These are phyloP conservation scores for Paxillus involutus DNA, from an alignment of 768 basidiomycete species.

Conservation along the genomic window DNA sequence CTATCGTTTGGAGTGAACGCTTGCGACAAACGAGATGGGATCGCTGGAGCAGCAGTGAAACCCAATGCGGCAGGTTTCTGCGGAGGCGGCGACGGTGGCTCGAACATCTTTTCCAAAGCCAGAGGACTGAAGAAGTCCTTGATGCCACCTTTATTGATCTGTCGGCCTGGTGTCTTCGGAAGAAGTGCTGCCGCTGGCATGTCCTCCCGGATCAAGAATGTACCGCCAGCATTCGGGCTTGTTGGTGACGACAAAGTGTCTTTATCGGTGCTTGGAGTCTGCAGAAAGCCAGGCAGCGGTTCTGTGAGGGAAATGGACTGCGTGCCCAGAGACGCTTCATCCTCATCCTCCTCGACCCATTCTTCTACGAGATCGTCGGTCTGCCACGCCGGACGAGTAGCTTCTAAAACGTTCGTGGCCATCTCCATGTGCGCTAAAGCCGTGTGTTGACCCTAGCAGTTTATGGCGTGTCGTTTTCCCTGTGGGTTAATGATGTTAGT, in stretches of 20 bases:
- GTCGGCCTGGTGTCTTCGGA: conserved; percentile 64
- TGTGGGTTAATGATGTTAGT: neutral
- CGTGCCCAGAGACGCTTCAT: conserved; percentile 40
- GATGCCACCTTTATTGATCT: conserved; percentile 52
- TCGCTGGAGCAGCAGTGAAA: conserved; percentile 27
- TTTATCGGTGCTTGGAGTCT: conserved; percentile 39
- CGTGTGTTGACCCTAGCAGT: neutral
- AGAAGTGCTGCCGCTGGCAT: conserved; percentile 53
- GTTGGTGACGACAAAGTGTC: conserved; percentile 30
- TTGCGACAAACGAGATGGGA: conserved; percentile 39
- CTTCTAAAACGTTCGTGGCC: conserved; percentile 3
- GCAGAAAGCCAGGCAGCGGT: conserved; percentile 49
- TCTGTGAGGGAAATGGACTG: conserved; percentile 60
- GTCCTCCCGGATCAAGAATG: conserved; percentile 76
- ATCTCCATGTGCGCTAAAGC: conserved; percentile 3
- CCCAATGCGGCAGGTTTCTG: conserved; percentile 18
- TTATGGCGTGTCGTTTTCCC: neutral
- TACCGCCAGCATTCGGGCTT: conserved; percentile 49
- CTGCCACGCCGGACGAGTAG: conserved; percentile 68
- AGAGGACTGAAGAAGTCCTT: conserved; percentile 89
- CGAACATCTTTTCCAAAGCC: conserved; percentile 88
- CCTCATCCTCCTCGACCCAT: conserved; percentile 71
- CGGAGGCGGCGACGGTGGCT: conserved; percentile 82
- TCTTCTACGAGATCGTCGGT: conserved; percentile 90
- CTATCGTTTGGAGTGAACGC: conserved; percentile 33